Conservation (phyloP, 805 yeast genomes). For the Yamadazyma laniorum region DNA sequence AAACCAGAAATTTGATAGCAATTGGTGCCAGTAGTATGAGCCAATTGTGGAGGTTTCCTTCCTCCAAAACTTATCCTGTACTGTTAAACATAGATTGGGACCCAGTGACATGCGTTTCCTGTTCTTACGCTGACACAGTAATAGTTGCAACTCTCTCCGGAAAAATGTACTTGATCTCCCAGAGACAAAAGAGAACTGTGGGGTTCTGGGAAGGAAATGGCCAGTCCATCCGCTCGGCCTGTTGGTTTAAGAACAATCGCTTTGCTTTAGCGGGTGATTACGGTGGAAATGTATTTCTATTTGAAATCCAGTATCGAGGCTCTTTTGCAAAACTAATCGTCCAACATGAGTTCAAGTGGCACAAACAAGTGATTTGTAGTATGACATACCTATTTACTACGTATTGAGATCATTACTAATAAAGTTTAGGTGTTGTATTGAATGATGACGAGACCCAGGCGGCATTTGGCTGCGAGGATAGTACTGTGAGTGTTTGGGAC, state of each 20-base stretch:
- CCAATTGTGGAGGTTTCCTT: no score
- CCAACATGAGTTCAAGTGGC: slow-evolving; percentile 22
- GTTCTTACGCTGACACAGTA: slow-evolving; percentile 47
- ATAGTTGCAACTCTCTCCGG: slow-evolving; percentile 63
- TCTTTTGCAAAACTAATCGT: no score
- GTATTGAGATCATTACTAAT: slow-evolving; percentile 24
- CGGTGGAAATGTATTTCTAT: slow-evolving; percentile 57
- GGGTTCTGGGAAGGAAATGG: no score
- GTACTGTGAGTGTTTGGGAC: slow-evolving; percentile 77
- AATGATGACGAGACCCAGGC: slow-evolving; percentile 52
- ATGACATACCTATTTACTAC: no score
- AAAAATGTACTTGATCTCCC: slow-evolving; percentile 30
- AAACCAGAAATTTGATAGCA: slow-evolving; percentile 41
- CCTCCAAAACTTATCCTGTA: background rate
- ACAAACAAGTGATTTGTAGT: slow-evolving; percentile 41
- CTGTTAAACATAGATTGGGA: background rate
- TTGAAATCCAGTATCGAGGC: no score
- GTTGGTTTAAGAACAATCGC: slow-evolving; percentile 52
- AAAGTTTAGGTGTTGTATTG: slow-evolving; percentile 52
- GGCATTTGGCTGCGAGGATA: slow-evolving; percentile 86
- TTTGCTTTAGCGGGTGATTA: slow-evolving; percentile 65
- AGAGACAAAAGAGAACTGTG: no score
- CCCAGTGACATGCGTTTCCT: slow-evolving; percentile 59
- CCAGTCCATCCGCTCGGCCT: no score
- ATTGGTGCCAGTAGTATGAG: slow-evolving; percentile 66